phyloP scores from a whole-genome alignment of 2,329 filamentous ascomycete genomes.

The Fusarium pseudograminearum region DNA sequence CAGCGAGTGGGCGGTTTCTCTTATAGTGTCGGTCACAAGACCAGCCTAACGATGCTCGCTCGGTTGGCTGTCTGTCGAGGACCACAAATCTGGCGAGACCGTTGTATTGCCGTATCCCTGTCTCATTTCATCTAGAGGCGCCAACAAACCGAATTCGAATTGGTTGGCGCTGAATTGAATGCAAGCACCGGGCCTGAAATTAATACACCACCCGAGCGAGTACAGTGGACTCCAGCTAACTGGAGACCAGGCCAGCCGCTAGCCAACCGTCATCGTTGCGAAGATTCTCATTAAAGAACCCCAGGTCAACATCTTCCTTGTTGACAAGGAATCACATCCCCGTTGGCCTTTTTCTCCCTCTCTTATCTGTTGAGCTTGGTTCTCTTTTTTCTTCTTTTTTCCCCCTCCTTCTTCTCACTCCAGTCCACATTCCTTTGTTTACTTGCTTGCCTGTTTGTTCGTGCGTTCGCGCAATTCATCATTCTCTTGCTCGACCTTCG shows the following conservation, averaged over 20 bases:
- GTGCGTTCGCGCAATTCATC: conserved; percentile 14
- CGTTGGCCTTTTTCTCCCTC: conserved; percentile 22
- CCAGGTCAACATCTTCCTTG: conserved; percentile 28
- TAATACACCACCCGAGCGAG: conserved; percentile 37
- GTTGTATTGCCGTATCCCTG: conserved; percentile 41
- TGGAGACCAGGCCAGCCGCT: background rate
- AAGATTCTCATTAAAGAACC: conserved; percentile 31
- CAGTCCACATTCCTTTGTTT: conserved; percentile 11
- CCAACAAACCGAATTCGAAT: conserved; percentile 19
- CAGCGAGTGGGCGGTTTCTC: background rate
- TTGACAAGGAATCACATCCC: conserved; percentile 32
- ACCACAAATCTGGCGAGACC: conserved; percentile 37
- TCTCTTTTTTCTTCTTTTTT: background rate
- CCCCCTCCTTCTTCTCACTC: conserved; percentile 8
- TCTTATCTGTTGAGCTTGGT: conserved; percentile 10
- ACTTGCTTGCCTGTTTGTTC: background rate
- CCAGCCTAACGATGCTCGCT: conserved; percentile 5
- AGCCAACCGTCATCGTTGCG: conserved; percentile 3
- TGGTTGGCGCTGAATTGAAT: conserved; percentile 34
- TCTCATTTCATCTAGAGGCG: conserved; percentile 44
- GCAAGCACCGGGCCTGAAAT: conserved; percentile 45
- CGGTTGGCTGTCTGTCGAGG: conserved; percentile 34
- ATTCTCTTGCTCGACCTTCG: conserved; percentile 19
- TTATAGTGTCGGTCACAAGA: conserved; percentile 17
- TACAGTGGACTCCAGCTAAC: background rate